A percentile compares a stretch with the other conserved stretches of the same genome.
Conservation (phyloP, 2,329 filamentous ascomycete genomes). For the Talaromyces piceae region DNA sequence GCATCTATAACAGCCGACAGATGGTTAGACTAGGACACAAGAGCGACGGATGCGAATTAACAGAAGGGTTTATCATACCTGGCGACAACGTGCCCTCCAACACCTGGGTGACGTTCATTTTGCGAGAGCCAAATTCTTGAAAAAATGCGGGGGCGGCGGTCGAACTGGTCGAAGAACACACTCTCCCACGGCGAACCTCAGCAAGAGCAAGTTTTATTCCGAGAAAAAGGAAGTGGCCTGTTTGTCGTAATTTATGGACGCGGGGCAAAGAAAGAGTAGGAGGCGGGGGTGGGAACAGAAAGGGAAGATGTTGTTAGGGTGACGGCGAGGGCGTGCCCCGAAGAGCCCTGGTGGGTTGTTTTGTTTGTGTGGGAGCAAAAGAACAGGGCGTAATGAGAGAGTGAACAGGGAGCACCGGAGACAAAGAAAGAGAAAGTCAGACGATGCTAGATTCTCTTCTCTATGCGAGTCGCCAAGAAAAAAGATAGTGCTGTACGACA, state of each 20-base stretch:
- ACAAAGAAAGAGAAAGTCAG: constrained; percentile 11
- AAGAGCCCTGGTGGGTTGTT: constrained; percentile 15
- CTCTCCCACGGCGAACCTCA: background rate
- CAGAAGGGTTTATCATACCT: constrained; percentile 55
- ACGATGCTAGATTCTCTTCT: background rate
- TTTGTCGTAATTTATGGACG: background rate
- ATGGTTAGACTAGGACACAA: constrained; percentile 19
- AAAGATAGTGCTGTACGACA: background rate
- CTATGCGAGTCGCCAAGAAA: background rate
- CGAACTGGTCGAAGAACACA: background rate
- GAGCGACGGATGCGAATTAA: constrained; percentile 28
- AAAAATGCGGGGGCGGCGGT: constrained; percentile 10
- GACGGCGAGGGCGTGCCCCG: constrained; percentile 25
- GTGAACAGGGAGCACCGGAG: constrained; percentile 12
- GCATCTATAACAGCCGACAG: constrained; percentile 57
- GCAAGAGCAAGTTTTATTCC: background rate
- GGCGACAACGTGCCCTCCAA: constrained; percentile 93
- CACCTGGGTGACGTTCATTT: constrained; percentile 97
- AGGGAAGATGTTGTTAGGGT: background rate
- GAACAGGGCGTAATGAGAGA: constrained; percentile 18
- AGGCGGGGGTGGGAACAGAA: constrained; percentile 9
- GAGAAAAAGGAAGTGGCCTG: background rate
- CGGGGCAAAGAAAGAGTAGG: constrained; percentile 11
- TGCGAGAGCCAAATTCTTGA: constrained; percentile 28
- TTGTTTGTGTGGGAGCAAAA: constrained; percentile 2